Base-by-base conservation (phyloP, 2,329 filamentous ascomycete species). In the Alternaria arborescens region DNA sequence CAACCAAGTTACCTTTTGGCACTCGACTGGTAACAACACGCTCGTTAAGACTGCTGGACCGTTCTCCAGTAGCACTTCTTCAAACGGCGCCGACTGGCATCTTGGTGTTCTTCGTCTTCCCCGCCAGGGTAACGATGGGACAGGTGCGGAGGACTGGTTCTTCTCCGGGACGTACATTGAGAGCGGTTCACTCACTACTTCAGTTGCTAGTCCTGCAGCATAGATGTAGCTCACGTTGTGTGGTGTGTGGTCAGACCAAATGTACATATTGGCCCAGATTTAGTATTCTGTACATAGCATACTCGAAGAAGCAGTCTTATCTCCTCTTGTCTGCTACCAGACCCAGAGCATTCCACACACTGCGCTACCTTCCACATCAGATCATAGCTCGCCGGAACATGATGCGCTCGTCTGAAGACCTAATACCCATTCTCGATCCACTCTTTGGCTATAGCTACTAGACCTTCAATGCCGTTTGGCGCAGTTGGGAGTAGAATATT, bases 131-230 rank as follows among this genome's bases (percentile, higher is more conserved):
- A 84, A 85, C 48, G 76, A 83, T 46, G 85, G 87, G 40, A 74
- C 72, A 4, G 80, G 75, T 38, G 76, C 77, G 3, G 89, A 91
- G 81, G 89, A 92, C 71, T 88, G 89, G 81, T 91, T 87, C 75
- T 92, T 91, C 79, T 89, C 86, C 4, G 89, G 90, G 8, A 87
- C 91, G 4, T 92, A 91, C 70, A 83, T 92, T 50, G 90, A 92
- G 82, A 83, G 80, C 47, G 88, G 86, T 4, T 72, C 79, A 26
- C 66, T 78, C 14, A 78, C 76, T 5, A 77, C 76, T 1, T 70
- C 71, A 5, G 70, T 78, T 12, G 72, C 62, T 43, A 76, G 75
- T 55, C 71, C 74, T 2, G 47, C 51, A 8, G 40, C 52, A 20
- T 58, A 43, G 10, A 40, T 14, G 5, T 7, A 11, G 2, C 22